Percentiles rank a stretch among this genome's conserved stretches.
phyloP scores from a whole-genome alignment of 208 protist species.

The Entamoeba invadens region DNA sequence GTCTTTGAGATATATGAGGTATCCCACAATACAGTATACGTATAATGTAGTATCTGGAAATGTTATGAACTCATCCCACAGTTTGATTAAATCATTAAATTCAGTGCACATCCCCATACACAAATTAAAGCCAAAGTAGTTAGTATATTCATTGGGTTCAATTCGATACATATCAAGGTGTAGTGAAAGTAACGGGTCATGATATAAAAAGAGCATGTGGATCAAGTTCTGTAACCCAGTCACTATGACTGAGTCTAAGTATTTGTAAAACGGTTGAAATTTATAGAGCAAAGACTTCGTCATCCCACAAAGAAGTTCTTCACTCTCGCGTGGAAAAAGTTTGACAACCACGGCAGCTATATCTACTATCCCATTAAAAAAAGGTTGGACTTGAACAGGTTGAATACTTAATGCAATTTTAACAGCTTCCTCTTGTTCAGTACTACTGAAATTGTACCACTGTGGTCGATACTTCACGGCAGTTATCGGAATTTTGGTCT shows the following conservation, averaged over 20 bases:
- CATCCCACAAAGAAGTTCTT: background rate
- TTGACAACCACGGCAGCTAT: background rate
- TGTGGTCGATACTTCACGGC: too few relatives aligned
- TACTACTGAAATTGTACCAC: too few relatives aligned
- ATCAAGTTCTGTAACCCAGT: background rate
- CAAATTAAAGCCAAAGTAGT: background rate
- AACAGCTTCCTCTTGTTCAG: background rate
- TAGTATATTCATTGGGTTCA: background rate
- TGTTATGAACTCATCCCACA: background rate
- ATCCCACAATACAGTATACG: background rate
- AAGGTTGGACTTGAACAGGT: background rate
- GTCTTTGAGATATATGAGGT: background rate
- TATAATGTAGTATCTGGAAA: background rate
- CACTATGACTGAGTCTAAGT: background rate
- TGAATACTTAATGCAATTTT: background rate
- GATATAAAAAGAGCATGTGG: background rate
- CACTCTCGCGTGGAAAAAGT: background rate
- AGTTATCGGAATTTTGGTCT: too few relatives aligned
- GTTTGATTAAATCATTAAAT: background rate
- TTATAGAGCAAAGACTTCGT: background rate
- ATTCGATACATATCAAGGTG: background rate
- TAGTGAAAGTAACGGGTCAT: background rate
- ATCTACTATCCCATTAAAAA: background rate
- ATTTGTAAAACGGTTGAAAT: background rate
- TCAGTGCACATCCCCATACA: background rate